phyloP scores from a whole-genome alignment of 2,329 filamentous ascomycete species.

The Pestalotiopsis sp. region DNA sequence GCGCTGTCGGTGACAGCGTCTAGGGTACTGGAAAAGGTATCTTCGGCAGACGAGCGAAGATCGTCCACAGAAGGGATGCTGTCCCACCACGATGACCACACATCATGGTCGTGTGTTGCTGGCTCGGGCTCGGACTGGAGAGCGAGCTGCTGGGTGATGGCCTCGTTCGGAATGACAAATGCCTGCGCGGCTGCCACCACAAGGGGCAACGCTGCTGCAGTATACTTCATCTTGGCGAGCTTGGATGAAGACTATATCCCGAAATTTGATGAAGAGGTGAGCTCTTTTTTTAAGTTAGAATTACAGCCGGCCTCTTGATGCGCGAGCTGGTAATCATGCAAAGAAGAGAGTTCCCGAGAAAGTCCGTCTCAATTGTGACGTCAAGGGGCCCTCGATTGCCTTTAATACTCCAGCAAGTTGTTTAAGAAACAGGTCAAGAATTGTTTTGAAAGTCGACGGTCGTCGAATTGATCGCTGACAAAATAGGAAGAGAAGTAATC shows the following conservation, averaged over 20 bases:
- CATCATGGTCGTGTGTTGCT: background rate
- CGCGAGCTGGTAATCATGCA: background rate
- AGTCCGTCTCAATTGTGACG: background rate
- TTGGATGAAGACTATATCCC: background rate
- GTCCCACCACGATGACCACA: constrained; percentile 21
- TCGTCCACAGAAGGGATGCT: constrained; percentile 18
- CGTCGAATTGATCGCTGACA: background rate
- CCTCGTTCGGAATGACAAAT: constrained; percentile 32
- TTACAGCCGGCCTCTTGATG: background rate
- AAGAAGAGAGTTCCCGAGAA: background rate
- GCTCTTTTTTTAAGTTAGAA: background rate
- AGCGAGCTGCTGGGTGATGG: constrained; percentile 27
- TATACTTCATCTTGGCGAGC: constrained; percentile 25
- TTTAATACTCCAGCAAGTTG: background rate
- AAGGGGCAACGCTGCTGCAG: constrained; percentile 22
- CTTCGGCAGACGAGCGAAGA: constrained; percentile 19
- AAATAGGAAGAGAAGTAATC: background rate
- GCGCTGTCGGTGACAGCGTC: constrained; percentile 19
- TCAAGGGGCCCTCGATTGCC: background rate
- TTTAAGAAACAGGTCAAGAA: too few relatives aligned
- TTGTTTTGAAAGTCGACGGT: background rate
- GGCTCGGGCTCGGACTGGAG: constrained; percentile 19
- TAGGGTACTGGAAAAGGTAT: constrained; percentile 15
- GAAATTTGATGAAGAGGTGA: background rate
- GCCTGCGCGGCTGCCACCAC: constrained; percentile 23